Conservation (phyloP, 2,329 filamentous ascomycete genomes). For the Lanzia echinophila region DNA sequence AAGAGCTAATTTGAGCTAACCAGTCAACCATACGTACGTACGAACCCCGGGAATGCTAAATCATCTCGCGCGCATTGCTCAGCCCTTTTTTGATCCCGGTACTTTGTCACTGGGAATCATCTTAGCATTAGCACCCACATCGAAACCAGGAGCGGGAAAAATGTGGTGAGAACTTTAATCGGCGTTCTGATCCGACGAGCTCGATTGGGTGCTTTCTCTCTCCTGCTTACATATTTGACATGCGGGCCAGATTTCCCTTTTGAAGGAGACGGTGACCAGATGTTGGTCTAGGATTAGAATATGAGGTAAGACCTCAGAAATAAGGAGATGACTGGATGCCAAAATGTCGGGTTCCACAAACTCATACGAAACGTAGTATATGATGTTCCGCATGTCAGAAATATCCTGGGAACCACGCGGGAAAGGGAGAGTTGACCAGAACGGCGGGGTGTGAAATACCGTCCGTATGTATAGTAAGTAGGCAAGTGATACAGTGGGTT, state of each 20-base stretch:
- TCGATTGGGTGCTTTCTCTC: neutral
- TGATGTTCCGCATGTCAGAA: constrained; percentile 8
- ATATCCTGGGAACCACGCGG: constrained; percentile 8
- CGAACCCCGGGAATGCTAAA: too few species aligned
- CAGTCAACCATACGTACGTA: too few species aligned
- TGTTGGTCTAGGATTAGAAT: constrained; percentile 2
- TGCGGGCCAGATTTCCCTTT: neutral
- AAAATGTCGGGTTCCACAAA: neutral
- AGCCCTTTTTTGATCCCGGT: constrained; percentile 7
- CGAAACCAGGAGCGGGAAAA: neutral
- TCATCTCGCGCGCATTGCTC: too few species aligned
- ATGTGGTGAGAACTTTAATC: constrained; percentile 8
- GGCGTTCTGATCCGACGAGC: neutral
- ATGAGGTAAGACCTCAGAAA: constrained; percentile 6
- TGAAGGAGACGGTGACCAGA: neutral
- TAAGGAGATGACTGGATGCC: constrained; percentile 1
- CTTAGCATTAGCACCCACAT: neutral
- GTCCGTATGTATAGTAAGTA: too few species aligned
- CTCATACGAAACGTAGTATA: neutral
- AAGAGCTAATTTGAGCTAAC: too few species aligned
- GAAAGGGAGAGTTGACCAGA: neutral
- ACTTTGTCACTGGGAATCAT: constrained; percentile 7
- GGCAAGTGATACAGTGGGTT: too few species aligned
- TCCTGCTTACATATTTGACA: constrained; percentile 1
- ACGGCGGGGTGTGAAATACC: neutral